Evolutionary conservation across 1,284 basidiomycete genomes (phyloP), one percentile per base, ranked within the genome.

Genomic region (Puccinia novopanici): DNA sequence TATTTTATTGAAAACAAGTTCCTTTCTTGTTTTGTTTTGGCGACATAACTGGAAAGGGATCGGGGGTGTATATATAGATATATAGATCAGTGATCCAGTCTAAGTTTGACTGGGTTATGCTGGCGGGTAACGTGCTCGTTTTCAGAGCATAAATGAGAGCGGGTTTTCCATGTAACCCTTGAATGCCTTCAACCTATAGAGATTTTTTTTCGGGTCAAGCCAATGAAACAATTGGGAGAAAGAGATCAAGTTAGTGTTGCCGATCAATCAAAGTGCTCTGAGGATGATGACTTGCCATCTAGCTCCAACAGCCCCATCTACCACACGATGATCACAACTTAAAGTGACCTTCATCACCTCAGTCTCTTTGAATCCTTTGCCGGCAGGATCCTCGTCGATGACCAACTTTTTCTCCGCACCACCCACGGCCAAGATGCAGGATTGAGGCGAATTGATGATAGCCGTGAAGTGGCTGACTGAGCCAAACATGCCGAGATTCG

Each of bases 381-480:
- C 74, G 85, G 95, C 93, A 84, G 92, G 91, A 84, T 94, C 92
- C 0, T 92, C 90, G 34, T 93, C 93, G 67, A 93, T 92, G 24
- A 95, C 90, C n/a, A 99, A 88, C 81, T 92, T 92, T 37, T 92
- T 89, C 86, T 91, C 89, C n/a, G 94, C 95, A 37, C 91, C 89
- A 61, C 97, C 95, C 83, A 99, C 91, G 78, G 97, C 97, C 81
- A 99, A 91, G 85, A 99, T 99, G 87, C 95, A 98, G 82, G 93
- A 93, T 87, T 99, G 97, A 52, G 97, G 97, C 24, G 93, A 91
- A 90, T 99, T 99, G 90, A 99, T 98, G 88, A 99, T 99, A 73
- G 97, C 97, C 27, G 95, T 98, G 87, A 99, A 99, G 87, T 97
- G 91, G 81, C 91, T 90, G 78, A 86, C 84, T 6, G 77, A 79